Conservation (phyloP, 1,139 yeast genomes). For the Pichia kudriavzevii region DNA sequence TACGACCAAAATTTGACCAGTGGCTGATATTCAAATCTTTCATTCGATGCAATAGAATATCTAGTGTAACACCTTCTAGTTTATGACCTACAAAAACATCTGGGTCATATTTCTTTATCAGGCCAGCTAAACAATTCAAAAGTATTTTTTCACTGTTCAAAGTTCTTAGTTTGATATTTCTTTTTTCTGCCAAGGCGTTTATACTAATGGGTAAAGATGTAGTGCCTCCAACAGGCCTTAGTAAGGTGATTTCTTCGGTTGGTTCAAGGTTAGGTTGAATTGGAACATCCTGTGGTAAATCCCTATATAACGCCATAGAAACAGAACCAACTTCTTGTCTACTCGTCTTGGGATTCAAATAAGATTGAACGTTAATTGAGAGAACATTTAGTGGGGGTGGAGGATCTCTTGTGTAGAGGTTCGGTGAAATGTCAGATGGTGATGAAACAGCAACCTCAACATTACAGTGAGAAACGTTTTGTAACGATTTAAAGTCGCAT, state of each 20-base stretch:
- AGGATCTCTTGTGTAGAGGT: constrained; percentile 37
- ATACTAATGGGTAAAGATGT: constrained; percentile 70
- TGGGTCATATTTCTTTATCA: constrained; percentile 71
- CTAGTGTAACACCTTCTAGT: constrained; percentile 70
- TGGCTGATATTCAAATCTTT: constrained; percentile 61
- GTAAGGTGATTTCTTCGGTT: constrained; percentile 54
- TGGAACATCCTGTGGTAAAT: constrained; percentile 68
- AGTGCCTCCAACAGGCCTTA: constrained; percentile 60
- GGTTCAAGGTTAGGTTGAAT: constrained; percentile 50
- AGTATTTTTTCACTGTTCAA: constrained; percentile 71
- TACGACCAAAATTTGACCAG: constrained; percentile 83
- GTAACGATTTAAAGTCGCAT: constrained; percentile 53
- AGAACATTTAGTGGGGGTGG: constrained; percentile 64
- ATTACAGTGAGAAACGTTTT: constrained; percentile 73
- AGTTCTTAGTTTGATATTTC: constrained; percentile 40
- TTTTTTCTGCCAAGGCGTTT: constrained; percentile 46
- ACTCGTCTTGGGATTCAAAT: constrained; percentile 61
- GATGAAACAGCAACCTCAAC: constrained; percentile 57
- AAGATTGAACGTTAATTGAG: constrained; percentile 73
- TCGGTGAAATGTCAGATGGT: constrained; percentile 41
- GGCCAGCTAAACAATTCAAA: constrained; percentile 64
- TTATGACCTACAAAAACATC: constrained; percentile 88
- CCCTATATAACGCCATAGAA: constrained; percentile 59
- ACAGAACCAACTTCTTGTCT: constrained; percentile 86
- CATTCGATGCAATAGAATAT: constrained; percentile 77